A percentile compares a stretch with the other conserved stretches of the same genome.
phyloP scores from a whole-genome alignment of 306 rosid genomes.

The Glycine soja region DNA sequence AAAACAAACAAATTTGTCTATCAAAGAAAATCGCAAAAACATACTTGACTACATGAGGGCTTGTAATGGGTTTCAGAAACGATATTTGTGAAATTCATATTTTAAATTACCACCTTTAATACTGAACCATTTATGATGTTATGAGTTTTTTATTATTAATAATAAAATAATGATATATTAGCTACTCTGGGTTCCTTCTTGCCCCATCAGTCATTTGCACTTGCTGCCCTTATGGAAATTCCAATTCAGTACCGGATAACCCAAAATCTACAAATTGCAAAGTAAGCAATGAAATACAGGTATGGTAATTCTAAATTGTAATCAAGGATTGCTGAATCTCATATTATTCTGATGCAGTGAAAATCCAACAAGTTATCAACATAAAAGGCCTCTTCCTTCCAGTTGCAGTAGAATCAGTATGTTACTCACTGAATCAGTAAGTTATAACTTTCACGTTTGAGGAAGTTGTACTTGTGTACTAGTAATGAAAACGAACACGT shows the following conservation, averaged over 20 bases:
- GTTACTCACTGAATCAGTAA: conserved; percentile 29
- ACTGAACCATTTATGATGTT: conserved; percentile 1
- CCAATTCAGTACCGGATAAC: conserved; percentile 80
- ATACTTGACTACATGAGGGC: no score
- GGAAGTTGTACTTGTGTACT: not conserved
- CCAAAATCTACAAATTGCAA: conserved; percentile 48
- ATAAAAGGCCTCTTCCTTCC: conserved; percentile 64
- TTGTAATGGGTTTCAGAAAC: no score
- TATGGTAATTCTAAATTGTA: not conserved
- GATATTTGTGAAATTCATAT: not conserved
- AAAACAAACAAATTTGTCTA: not conserved
- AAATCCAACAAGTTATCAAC: conserved; percentile 43
- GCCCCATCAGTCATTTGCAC: conserved; percentile 78
- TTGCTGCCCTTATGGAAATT: conserved; percentile 95
- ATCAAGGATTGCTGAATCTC: conserved; percentile 29
- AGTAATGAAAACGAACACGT: not conserved
- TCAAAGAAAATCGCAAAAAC: not conserved
- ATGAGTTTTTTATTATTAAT: no score
- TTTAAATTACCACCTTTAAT: conserved; percentile 12
- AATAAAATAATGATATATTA: no score
- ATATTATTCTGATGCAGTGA: conserved; percentile 54
- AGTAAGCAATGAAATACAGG: conserved; percentile 55
- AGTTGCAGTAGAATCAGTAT: conserved; percentile 62
- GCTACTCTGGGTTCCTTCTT: conserved; percentile 17
- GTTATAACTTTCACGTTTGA: not conserved